Percentiles rank a stretch among this genome's conserved stretches.
These are phyloP conservation scores for Capillidium heterosporum DNA, from an alignment of 371 early-diverging fungal species.

Conservation along the genomic window DNA sequence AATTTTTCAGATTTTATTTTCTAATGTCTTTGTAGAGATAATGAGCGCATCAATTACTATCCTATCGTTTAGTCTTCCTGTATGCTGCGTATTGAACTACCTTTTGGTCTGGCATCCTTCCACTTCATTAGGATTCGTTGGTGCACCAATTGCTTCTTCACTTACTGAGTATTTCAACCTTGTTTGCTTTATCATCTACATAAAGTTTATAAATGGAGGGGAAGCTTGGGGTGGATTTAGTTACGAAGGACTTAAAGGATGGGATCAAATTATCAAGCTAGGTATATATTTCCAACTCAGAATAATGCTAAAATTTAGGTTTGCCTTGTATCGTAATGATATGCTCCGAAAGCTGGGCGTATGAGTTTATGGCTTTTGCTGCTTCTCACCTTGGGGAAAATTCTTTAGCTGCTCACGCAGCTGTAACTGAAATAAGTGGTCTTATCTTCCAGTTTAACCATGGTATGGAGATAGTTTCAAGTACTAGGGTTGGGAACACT, in stretches of 20 bases:
- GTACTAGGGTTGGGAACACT: constrained; percentile 57
- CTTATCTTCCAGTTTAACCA: constrained; percentile 47
- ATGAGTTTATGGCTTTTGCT: constrained; percentile 49
- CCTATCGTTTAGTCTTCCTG: constrained; percentile 38
- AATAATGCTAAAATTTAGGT: constrained; percentile 14
- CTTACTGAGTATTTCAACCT: too few relatives aligned
- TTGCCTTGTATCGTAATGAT: constrained; percentile 44
- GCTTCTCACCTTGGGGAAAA: constrained; percentile 55
- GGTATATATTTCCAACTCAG: constrained; percentile 35
- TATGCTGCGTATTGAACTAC: constrained; percentile 56
- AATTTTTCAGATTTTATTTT: background rate
- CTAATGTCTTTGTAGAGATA: constrained; percentile 20
- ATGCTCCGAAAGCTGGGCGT: constrained; percentile 53
- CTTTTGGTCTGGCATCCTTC: constrained; percentile 45
- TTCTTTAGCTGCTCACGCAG: constrained; percentile 69
- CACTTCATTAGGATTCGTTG: constrained; percentile 53
- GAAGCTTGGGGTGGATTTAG: constrained; percentile 78
- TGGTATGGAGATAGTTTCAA: constrained; percentile 32
- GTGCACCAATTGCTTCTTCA: constrained; percentile 65
- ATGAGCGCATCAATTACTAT: constrained; percentile 66
- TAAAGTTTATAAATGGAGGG: constrained; percentile 39
- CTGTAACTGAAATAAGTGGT: constrained; percentile 43
- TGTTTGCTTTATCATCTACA: constrained; percentile 34
- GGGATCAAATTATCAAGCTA: constrained; percentile 43
- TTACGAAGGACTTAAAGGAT: constrained; percentile 33